A percentile compares a stretch with the other conserved stretches of the same genome.
Evolutionary conservation across 179 eudicot genomes (phyloP).

Genomic region (Spinacia oleracea): DNA sequence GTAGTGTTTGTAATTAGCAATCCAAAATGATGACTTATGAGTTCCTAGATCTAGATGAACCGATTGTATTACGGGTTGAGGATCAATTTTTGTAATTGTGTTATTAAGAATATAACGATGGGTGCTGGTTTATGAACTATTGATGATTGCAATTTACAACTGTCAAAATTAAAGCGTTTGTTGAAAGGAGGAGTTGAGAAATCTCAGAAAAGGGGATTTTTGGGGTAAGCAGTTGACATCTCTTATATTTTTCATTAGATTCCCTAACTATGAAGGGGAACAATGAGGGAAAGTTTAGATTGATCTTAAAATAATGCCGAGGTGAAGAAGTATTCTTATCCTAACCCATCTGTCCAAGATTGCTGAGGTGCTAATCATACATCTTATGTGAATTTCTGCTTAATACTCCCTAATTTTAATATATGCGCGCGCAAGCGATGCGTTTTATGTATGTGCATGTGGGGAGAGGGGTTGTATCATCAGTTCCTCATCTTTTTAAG

Average conservation of each 20-base stretch:
- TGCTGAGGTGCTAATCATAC: neutral
- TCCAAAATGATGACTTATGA: neutral
- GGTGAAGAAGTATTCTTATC: neutral
- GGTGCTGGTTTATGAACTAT: neutral
- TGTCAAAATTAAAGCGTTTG: neutral
- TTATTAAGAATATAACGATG: too few relatives aligned
- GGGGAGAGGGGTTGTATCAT: neutral
- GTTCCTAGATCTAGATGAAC: neutral
- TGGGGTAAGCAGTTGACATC: neutral
- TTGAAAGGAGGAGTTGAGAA: neutral
- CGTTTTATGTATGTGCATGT: too few relatives aligned
- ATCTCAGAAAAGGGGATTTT: neutral
- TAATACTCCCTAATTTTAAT: neutral
- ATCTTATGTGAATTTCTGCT: neutral
- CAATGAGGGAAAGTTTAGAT: neutral
- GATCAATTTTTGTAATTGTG: neutral
- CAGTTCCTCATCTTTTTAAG: neutral
- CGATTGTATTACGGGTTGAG: neutral
- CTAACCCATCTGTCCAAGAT: neutral
- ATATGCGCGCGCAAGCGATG: too few relatives aligned
- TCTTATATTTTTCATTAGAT: neutral
- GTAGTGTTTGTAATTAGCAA: neutral
- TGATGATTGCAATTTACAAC: neutral
- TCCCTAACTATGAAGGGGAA: neutral
- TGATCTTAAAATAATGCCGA: neutral